Evolutionary conservation across 495 filamentous ascomycete species (phyloP).

Genomic region (Podospora pseudocomata): DNA sequence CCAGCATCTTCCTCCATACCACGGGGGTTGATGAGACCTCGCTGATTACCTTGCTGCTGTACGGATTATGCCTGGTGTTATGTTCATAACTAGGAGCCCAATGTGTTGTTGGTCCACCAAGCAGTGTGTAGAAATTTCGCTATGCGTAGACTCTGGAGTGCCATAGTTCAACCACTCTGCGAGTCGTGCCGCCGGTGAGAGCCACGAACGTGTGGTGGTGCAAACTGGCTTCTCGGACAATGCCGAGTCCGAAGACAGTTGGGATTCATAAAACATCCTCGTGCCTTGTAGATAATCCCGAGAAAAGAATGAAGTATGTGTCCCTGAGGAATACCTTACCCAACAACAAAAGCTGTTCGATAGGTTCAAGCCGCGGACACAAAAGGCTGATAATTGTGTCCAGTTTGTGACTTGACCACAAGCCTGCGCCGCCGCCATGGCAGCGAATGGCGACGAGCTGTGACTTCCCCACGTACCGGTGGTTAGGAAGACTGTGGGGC

Average conservation of each 20-base stretch:
- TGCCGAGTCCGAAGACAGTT: slow-evolving; percentile 10
- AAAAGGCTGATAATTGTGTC: neutral
- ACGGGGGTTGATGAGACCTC: neutral
- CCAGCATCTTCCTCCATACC: neutral
- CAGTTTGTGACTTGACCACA: neutral
- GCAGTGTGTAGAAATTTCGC: neutral
- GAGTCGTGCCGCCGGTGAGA: neutral
- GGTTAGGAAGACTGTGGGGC: neutral
- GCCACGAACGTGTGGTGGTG: neutral
- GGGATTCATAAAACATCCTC: neutral
- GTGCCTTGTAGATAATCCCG: no score
- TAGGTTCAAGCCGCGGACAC: neutral
- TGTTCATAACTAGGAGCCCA: neutral
- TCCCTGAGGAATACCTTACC: neutral
- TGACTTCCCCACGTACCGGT: neutral
- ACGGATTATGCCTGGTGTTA: no score
- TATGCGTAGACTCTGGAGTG: neutral
- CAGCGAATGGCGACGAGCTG: neutral
- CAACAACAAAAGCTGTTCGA: neutral
- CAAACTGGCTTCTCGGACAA: neutral
- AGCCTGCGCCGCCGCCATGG: neutral
- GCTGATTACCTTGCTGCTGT: no score
- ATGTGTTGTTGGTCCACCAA: neutral
- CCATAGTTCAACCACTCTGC: neutral
- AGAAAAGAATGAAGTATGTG: no score